Evolutionary conservation across 352 stramenopile genomes (phyloP).

Genomic region (Phytophthora palmivora): DNA sequence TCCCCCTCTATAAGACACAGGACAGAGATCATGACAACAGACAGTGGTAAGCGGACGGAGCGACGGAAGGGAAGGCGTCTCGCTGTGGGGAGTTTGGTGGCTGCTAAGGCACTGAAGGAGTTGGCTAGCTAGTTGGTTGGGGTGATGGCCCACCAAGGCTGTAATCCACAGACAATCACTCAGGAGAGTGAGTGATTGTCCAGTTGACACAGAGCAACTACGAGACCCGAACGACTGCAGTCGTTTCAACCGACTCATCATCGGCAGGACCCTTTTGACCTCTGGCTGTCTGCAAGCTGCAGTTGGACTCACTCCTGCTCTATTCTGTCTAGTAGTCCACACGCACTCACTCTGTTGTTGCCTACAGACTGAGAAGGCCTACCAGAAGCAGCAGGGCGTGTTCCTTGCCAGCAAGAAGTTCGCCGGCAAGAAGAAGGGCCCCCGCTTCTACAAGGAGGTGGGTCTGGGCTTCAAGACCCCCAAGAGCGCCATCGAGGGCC

Average conservation of each 20-base stretch:
- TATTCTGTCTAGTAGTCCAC: background rate
- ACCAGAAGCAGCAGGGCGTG: slow-evolving; percentile 99
- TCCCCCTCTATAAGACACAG: background rate
- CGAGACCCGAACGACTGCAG: slow-evolving; percentile 34
- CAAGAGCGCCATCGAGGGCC: slow-evolving; percentile 94
- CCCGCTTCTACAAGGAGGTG: slow-evolving; percentile 97
- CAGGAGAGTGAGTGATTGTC: slow-evolving; percentile 18
- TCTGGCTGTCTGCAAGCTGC: slow-evolving; percentile 29
- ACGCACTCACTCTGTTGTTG: slow-evolving; percentile 15
- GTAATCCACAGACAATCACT: slow-evolving; percentile 60
- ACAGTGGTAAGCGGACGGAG: slow-evolving; percentile 19
- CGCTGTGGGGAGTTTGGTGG: slow-evolving; percentile 21
- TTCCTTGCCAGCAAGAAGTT: slow-evolving; percentile 98
- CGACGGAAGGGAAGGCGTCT: slow-evolving; percentile 17
- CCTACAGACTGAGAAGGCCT: slow-evolving; percentile 97
- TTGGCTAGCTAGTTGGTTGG: slow-evolving; percentile 52
- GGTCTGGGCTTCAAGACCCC: slow-evolving; percentile 99
- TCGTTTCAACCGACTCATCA: slow-evolving; percentile 52
- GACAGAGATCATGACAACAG: slow-evolving; percentile 4
- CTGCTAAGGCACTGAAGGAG: slow-evolving; percentile 36
- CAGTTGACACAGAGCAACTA: slow-evolving; percentile 16
- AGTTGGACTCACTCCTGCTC: slow-evolving; percentile 11
- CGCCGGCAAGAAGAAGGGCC: slow-evolving; percentile 93
- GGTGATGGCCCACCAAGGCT: slow-evolving; percentile 77
- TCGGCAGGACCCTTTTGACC: slow-evolving; percentile 37